Percentiles rank a stretch among this genome's conserved stretches.
phyloP scores from a whole-genome alignment of 306 rosid species.

The Prunus salicina region DNA sequence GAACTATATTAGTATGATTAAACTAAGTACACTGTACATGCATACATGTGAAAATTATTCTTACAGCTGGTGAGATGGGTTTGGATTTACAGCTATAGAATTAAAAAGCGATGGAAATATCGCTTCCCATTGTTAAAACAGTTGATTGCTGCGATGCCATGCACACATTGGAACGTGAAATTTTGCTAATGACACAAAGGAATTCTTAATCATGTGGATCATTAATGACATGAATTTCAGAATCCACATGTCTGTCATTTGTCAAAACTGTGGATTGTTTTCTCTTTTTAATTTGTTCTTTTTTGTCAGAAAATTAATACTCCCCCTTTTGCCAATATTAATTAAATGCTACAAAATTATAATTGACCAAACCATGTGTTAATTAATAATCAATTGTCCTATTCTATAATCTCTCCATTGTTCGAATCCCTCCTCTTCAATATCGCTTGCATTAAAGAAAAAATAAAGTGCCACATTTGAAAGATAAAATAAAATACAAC shows the following conservation, averaged over 20 bases:
- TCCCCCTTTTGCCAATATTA: no score
- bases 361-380: no score
- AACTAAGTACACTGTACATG: no score
- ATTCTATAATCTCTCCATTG: no score
- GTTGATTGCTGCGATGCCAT: not conserved
- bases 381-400: not conserved
- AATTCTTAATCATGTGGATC: constrained; percentile 3
- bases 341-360: no score
- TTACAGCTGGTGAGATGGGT: not conserved
- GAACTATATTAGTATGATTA: no score
- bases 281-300: constrained; percentile 1
- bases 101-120: not conserved
- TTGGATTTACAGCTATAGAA: not conserved
- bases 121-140: not conserved
- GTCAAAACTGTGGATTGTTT: constrained; percentile 31
- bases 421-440: no score
- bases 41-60: not conserved
- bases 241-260: constrained; percentile 30
- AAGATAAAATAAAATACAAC: no score
- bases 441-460: no score
- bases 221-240: constrained; percentile 12
- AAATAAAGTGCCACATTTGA: no score
- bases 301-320: not conserved
- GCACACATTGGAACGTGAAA: constrained; percentile 1
- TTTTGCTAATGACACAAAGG: not conserved